Evolutionary conservation across 2,329 filamentous ascomycete species (phyloP), one percentile per base, ranked within the genome.

Genomic region (Verticillium zaregamsianum): DNA sequence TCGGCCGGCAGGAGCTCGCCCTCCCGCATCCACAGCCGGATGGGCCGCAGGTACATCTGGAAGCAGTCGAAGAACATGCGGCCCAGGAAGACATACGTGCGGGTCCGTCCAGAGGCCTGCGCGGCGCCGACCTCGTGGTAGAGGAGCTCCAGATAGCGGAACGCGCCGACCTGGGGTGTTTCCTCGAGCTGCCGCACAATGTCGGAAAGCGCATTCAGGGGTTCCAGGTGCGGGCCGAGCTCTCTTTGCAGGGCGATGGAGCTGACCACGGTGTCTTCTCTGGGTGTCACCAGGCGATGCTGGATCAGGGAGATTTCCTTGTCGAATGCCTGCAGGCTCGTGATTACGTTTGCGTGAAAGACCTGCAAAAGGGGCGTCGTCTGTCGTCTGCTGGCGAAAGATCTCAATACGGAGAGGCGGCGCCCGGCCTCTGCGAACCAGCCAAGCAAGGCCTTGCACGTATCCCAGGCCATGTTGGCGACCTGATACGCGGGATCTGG

Each of bases 21-120:
- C 40, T 86, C 83, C 68, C 92, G 87, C 87, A 97, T 94, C 94
- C 94, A 98, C 17, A 82, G 78, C 39, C 88, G 84, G 55, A 97
- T 89, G 0, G 93, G 91, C 45, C 87, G 87, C 40, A 96, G 81
- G 72, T 97, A 98, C 1, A 92, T 87, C 62, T 88, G 85, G 62
- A 97, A 90, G 70, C 92, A 96, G 55, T 90, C 84, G 61, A 95
- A 88, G 70, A 97, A 95, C 3, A 95, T 80, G 0, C 78, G 77
- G 2, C 86, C 86, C 5, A 95, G 78, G 45, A 85, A 87, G 45
- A 78, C 74, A 69, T 91, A 95, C 1, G 84, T 78, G 0, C 73
- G 72, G 2, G 81, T 77, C 61, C 91, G 85, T 1, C 89, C 90
- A 17, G 86, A 83, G 55, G 91, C 80, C 70, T 97, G 93, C 0